These are phyloP conservation scores for Pseudogymnoascus sp. DNA, from an alignment of 2,329 filamentous ascomycete species.

Conservation along the genomic window DNA sequence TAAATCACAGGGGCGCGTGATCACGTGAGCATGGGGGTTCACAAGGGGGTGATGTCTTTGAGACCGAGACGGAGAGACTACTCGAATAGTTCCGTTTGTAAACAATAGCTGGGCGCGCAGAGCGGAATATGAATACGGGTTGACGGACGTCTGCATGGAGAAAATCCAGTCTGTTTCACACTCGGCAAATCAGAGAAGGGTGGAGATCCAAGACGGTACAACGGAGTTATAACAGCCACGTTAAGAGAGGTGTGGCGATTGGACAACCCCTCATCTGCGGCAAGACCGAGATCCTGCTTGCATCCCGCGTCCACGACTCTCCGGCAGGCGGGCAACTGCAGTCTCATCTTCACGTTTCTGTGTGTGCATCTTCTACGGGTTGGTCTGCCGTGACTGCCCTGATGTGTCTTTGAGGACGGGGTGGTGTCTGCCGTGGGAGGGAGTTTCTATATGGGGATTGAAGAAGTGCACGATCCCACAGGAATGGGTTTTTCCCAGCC, in stretches of 20 bases:
- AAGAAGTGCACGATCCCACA: background rate
- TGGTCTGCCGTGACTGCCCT: background rate
- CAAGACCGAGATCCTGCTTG: slow-evolving; percentile 1
- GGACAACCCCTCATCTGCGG: slow-evolving; percentile 5
- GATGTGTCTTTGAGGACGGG: background rate
- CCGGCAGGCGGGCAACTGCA: slow-evolving; percentile 1
- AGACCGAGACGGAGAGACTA: background rate
- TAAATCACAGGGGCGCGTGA: background rate
- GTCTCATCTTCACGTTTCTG: slow-evolving; percentile 7
- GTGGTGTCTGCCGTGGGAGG: background rate
- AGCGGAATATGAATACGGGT: background rate
- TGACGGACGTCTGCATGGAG: slow-evolving; percentile 6
- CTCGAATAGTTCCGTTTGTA: slow-evolving; percentile 8
- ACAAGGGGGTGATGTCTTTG: background rate
- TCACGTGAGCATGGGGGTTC: background rate
- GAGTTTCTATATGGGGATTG: background rate
- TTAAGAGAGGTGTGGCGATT: slow-evolving; percentile 1
- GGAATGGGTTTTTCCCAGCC: background rate
- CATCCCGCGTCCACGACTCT: background rate
- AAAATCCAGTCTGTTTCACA: background rate
- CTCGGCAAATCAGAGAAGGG: slow-evolving; percentile 2
- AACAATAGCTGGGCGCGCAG: background rate
- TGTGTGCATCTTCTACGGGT: slow-evolving; percentile 1
- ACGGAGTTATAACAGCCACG: background rate
- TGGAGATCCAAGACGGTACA: slow-evolving; percentile 1